phyloP scores from a whole-genome alignment of 1,284 basidiomycete species.

The Fomes fomentarius region DNA sequence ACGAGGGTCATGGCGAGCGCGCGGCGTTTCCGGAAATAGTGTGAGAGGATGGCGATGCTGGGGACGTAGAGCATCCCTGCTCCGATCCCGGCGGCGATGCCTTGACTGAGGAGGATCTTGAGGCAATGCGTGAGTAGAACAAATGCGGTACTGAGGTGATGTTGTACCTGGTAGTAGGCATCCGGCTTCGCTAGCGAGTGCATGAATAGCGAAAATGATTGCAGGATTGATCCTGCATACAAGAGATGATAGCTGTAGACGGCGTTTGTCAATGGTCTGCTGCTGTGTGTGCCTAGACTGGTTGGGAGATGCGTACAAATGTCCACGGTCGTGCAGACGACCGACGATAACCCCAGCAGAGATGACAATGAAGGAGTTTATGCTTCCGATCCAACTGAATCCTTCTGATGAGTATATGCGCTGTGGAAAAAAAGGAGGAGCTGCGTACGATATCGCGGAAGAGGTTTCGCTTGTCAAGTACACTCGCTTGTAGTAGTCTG shows the following conservation, averaged over 20 bases:
- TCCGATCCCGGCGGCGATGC: constrained; percentile 46
- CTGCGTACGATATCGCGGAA: constrained; percentile 39
- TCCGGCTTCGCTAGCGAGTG: constrained; percentile 32
- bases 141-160: background rate
- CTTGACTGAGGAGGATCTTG: constrained; percentile 34
- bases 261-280: background rate
- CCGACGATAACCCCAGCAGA: constrained; percentile 33
- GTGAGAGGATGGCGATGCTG: constrained; percentile 41
- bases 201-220: constrained; percentile 32
- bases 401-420: background rate
- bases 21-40: constrained; percentile 47
- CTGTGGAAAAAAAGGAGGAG: constrained; percentile 17
- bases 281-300: background rate
- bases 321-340: constrained; percentile 35
- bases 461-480: constrained; percentile 24
- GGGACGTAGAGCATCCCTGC: constrained; percentile 48
- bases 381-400: constrained; percentile 50
- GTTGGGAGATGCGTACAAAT: constrained; percentile 15
- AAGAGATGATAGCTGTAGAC: constrained; percentile 14
- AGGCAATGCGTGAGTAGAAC: background rate
- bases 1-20: constrained; percentile 53
- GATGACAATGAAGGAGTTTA: constrained; percentile 39
- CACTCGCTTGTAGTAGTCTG: constrained; percentile 19
- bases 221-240: constrained; percentile 12
- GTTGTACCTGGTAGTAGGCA: constrained; percentile 30